Conservation (phyloP, 2,329 filamentous ascomycete genomes). For the Graphium sp. region DNA sequence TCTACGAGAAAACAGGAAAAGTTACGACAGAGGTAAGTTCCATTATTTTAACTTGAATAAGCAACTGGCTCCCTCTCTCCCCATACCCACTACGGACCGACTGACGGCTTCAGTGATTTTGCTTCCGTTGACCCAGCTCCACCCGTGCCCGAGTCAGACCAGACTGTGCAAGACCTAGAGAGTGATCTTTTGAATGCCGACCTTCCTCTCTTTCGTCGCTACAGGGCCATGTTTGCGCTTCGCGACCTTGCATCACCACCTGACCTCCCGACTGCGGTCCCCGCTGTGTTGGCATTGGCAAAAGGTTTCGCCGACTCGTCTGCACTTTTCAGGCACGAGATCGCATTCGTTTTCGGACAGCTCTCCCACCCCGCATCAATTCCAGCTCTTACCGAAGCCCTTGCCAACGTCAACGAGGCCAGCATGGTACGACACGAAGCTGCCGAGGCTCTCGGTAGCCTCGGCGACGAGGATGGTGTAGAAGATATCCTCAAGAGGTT, state of each 20-base stretch:
- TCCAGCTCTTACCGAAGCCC: constrained; percentile 61
- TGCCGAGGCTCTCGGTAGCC: constrained; percentile 83
- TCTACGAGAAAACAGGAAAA: constrained; percentile 56
- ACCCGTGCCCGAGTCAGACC: constrained; percentile 55
- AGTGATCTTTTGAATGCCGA: constrained; percentile 62
- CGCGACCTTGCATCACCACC: constrained; percentile 89
- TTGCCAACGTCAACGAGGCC: constrained; percentile 66
- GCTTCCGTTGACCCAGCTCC: constrained; percentile 91
- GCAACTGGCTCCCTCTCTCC: not conserved
- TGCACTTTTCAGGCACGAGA: constrained; percentile 90
- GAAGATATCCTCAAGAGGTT: constrained; percentile 73
- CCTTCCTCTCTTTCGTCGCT: constrained; percentile 74
- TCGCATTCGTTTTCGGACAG: constrained; percentile 96
- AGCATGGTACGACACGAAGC: constrained; percentile 98
- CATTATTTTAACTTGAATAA: not conserved
- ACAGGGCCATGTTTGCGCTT: constrained; percentile 95
- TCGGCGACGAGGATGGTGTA: constrained; percentile 86
- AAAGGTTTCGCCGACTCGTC: constrained; percentile 74
- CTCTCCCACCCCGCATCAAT: constrained; percentile 94
- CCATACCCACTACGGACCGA: not conserved
- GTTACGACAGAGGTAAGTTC: constrained; percentile 59
- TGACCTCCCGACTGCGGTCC: constrained; percentile 72
- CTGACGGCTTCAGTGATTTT: constrained; percentile 55
- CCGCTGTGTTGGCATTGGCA: constrained; percentile 74
- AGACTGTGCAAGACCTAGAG: constrained; percentile 59